A percentile compares a stretch with the other conserved stretches of the same genome.
phyloP scores from a whole-genome alignment of 75 land plant species.

The Ceratopteris richardii region DNA sequence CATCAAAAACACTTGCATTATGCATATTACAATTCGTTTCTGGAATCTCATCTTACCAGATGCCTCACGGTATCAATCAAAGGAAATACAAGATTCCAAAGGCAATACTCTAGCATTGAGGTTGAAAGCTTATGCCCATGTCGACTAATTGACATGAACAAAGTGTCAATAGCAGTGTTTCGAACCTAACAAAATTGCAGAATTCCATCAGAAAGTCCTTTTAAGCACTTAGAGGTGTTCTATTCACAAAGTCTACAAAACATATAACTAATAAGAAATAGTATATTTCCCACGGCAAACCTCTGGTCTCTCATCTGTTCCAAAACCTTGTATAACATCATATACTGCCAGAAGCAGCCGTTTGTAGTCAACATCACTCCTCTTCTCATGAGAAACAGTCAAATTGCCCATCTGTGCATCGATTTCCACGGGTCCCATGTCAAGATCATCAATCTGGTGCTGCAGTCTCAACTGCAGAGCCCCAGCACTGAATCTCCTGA shows the following conservation, averaged over 20 bases:
- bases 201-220: too few relatives aligned
- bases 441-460: background rate
- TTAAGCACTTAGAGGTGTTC: too few relatives aligned
- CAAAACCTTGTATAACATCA: constrained; percentile 77
- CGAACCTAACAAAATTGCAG: constrained; percentile 62
- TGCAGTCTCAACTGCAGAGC: constrained; percentile 1
- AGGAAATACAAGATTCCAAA: constrained; percentile 87
- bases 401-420: constrained; percentile 13
- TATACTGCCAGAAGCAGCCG: constrained; percentile 67
- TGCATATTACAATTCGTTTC: background rate
- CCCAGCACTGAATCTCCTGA: background rate
- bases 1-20: background rate
- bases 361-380: constrained; percentile 41
- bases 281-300: constrained; percentile 44
- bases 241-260: too few relatives aligned
- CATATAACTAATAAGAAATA: background rate
- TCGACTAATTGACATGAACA: constrained; percentile 89
- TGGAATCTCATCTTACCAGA: constrained; percentile 39
- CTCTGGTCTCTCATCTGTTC: constrained; percentile 97
- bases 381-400: constrained; percentile 6
- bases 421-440: constrained; percentile 11
- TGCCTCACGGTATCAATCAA: constrained; percentile 61
- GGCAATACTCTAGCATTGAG: constrained; percentile 87
- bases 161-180: constrained; percentile 80
- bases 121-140: constrained; percentile 88